Conservation (phyloP, 2,329 filamentous ascomycete genomes). For the Mycocentrospora acerina region DNA sequence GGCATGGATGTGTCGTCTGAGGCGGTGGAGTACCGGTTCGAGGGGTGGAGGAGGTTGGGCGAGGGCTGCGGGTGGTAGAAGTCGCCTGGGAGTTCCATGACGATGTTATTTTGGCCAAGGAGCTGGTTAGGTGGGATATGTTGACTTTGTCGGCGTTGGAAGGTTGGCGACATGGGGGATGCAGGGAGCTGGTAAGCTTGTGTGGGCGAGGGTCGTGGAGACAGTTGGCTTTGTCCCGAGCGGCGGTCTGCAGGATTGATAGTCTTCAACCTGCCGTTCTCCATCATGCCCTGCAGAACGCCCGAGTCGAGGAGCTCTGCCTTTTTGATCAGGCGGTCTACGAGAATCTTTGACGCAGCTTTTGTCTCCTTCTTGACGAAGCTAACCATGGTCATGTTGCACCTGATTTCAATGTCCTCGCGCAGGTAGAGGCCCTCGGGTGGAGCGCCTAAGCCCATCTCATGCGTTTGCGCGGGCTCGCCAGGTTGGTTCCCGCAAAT, state of each 20-base stretch:
- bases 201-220: slow-evolving; percentile 23
- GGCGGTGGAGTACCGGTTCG: slow-evolving; percentile 24
- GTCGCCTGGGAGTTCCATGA: slow-evolving; percentile 48
- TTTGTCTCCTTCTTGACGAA: slow-evolving; percentile 70
- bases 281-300: slow-evolving; percentile 66
- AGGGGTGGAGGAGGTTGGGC: slow-evolving; percentile 29
- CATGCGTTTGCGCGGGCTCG: slow-evolving; percentile 62
- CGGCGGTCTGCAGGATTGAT: slow-evolving; percentile 50
- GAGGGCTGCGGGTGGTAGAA: slow-evolving; percentile 40
- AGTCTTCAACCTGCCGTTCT: slow-evolving; percentile 64
- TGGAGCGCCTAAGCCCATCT: slow-evolving; percentile 66
- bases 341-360: slow-evolving; percentile 67
- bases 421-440: slow-evolving; percentile 67
- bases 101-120: slow-evolving; percentile 30
- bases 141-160: slow-evolving; percentile 8
- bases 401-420: slow-evolving; percentile 70
- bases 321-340: slow-evolving; percentile 69
- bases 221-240: slow-evolving; percentile 7
- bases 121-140: slow-evolving; percentile 23
- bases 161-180: slow-evolving; percentile 26
- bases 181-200: slow-evolving; percentile 30
- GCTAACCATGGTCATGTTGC: slow-evolving; percentile 64
- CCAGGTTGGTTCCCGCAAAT: slow-evolving; percentile 70
- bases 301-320: slow-evolving; percentile 69
- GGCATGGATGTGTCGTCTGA: slow-evolving; percentile 21